Percentiles rank a stretch among this genome's conserved stretches.
Evolutionary conservation across 2,329 filamentous ascomycete genomes (phyloP).

Genomic region (Pyricularia sp.): DNA sequence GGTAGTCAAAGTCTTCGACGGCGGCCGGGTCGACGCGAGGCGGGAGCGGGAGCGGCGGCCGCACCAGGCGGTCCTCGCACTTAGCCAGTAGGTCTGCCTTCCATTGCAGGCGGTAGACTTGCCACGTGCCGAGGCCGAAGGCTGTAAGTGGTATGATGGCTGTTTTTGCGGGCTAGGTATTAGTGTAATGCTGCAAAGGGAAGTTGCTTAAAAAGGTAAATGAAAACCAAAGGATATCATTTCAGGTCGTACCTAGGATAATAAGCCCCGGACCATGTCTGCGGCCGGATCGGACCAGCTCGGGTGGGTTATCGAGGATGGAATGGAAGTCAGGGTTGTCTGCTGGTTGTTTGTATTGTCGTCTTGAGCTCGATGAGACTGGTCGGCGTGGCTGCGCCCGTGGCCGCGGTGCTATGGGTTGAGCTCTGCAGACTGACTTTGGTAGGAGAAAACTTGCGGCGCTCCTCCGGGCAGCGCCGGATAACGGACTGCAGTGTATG

Average conservation of each 20-base stretch:
- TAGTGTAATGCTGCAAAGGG: neutral
- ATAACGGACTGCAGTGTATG: neutral
- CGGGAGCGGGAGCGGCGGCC: conserved; percentile 73
- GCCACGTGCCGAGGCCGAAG: conserved; percentile 85
- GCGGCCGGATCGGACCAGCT: conserved; percentile 61
- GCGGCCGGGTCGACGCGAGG: conserved; percentile 69
- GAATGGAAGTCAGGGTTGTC: conserved; percentile 74
- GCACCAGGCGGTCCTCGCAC: conserved; percentile 82
- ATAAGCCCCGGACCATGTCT: conserved; percentile 69
- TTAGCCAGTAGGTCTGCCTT: conserved; percentile 86
- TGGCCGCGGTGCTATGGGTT: neutral
- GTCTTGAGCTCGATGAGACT: conserved; percentile 17
- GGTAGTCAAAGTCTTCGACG: conserved; percentile 81
- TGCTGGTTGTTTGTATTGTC: conserved; percentile 38
- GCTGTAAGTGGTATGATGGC: conserved; percentile 84
- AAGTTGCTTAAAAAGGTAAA: neutral
- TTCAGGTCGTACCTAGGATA: conserved; percentile 45
- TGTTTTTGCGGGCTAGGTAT: conserved; percentile 10
- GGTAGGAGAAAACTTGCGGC: neutral
- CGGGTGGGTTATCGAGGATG: conserved; percentile 73
- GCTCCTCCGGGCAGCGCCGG: neutral
- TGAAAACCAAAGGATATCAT: neutral
- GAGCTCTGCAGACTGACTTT: neutral
- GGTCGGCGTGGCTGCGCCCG: conserved; percentile 9
- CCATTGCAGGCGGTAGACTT: conserved; percentile 84